phyloP scores from a whole-genome alignment of 148 eudicot genomes.

The Nepenthes mirabilis region DNA sequence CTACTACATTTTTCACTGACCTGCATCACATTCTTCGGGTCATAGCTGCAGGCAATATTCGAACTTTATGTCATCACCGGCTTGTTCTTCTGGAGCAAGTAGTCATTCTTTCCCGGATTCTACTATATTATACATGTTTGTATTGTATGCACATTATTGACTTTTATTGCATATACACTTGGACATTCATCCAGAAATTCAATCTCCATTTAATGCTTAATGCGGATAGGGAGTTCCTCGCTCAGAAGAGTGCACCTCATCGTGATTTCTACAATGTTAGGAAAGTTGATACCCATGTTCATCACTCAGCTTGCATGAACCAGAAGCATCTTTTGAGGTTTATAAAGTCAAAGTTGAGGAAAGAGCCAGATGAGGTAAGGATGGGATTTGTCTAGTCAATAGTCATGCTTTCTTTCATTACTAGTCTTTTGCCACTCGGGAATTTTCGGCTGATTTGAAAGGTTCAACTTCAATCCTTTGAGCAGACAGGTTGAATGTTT shows the following conservation, averaged over 20 bases:
- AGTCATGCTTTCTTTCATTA: neutral
- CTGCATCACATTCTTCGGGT: conserved; percentile 96
- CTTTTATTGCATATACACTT: conserved; percentile 9
- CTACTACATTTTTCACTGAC: conserved; percentile 97
- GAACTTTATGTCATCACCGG: conserved; percentile 90
- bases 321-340: conserved; percentile 98
- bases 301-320: conserved; percentile 99
- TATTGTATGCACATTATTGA: neutral
- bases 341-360: conserved; percentile 91
- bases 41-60: conserved; percentile 89
- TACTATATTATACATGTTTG: neutral
- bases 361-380: conserved; percentile 96
- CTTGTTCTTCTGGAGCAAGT: conserved; percentile 92
- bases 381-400: neutral
- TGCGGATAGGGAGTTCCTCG: conserved; percentile 95
- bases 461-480: too few relatives aligned
- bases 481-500: neutral
- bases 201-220: conserved; percentile 99
- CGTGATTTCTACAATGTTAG: conserved; percentile 97
- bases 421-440: too few relatives aligned
- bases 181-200: conserved; percentile 60
- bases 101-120: conserved; percentile 6
- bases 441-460: too few relatives aligned
- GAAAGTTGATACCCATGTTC: conserved; percentile 98
- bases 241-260: conserved; percentile 99